Base-by-base conservation (phyloP, 2,329 filamentous ascomycete species). In the Fusarium phyllophilum region DNA sequence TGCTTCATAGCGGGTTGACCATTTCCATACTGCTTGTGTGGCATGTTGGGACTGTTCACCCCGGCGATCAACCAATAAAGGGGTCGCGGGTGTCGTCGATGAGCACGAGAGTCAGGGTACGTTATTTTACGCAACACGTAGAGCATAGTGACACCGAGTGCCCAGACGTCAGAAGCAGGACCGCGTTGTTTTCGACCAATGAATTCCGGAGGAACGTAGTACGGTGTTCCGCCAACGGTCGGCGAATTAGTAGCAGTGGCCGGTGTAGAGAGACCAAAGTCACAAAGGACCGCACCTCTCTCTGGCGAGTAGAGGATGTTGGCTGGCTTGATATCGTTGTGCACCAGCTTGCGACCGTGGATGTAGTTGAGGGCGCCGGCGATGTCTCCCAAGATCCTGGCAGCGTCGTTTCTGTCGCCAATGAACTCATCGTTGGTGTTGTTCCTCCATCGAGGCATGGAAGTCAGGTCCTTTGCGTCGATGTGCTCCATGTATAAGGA, bases 241-340 rank as follows among this genome's bases (percentile, higher is more conserved):
- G 85, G 83, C 8, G 85, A 83, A 68, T 85, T 86, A 62, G 78
- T 81, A 26, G 83, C 83, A 61, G 78, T 81, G 26, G 83, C 83
- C 36, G 80, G 81, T 6, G 88, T 89, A 14, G 88, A 88, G 48
- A 90, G 82, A 18, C 89, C 89, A 79, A 90, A 89, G 78, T 90
- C 89, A 79, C 89, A 90, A 36, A 91, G 85, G 6, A 90, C 87
- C 39, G 88, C 89, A 11, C 89, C 89, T 17, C 88, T 85, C 44
- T 89, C 87, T 34, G 84, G 84, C 20, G 88, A 89, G 80, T 90
- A 91, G 38, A 91, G 81, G 62, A 90, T 90, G 70, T 90, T 91
- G 72, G 85, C 87, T 3, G 89, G 89, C 78, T 90, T 90, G 80
- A 90, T 89, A 78, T 91, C 89, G 79, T 90, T 91, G 80, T 91